Evolutionary conservation across 345 rosid genomes (phyloP), one percentile per base, ranked within the genome.

Genomic region (Populus nigra): DNA sequence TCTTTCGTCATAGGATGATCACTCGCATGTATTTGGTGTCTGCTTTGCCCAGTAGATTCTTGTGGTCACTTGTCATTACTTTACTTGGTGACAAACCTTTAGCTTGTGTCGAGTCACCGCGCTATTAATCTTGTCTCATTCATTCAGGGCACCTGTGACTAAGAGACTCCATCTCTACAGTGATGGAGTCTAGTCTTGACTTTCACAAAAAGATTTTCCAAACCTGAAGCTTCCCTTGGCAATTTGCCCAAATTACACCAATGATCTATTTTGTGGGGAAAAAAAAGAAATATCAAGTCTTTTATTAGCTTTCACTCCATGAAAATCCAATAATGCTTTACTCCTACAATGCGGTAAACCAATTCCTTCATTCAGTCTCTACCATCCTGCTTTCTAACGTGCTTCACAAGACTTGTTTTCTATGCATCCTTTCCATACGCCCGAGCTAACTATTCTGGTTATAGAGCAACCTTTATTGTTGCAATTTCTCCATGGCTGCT

Each of bases 91-190:
- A 43, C 31, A 35, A 31, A 6, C n/a, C 20, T 67, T 41, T 53
- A 73, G 62, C 35, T 33, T 73, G 65, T 25, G 8, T 5, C 27
- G 23, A 13, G n/a, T 41, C 25, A 76, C 23, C 8, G 11, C 47
- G 68, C 63, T 5, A 23, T 25, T 57, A 22, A 50, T 41, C 11
- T 70, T 41, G 43, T 18, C 45, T 80, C 65, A 50, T 73, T 36
- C 45, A 53, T 36, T 53, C 88, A 91, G 94, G 87, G 86, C 85
- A 39, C 67, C 80, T 3, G 83, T 81, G 35, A 77, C 87, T 72
- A 90, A 90, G 88, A 92, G 88, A 27, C 27, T 27, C 27, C 27
- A 27, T 27, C 27, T 1, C 27, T 1, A 27, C 31, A 4, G 5
- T 33, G 35, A 33, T 33, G 35, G 2, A 29, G 31, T 29, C 31